A percentile compares a stretch with the other conserved stretches of the same genome.
These are phyloP conservation scores for Picochlorum sp. DNA, from an alignment of 139 green algal genomes.

Conservation along the genomic window DNA sequence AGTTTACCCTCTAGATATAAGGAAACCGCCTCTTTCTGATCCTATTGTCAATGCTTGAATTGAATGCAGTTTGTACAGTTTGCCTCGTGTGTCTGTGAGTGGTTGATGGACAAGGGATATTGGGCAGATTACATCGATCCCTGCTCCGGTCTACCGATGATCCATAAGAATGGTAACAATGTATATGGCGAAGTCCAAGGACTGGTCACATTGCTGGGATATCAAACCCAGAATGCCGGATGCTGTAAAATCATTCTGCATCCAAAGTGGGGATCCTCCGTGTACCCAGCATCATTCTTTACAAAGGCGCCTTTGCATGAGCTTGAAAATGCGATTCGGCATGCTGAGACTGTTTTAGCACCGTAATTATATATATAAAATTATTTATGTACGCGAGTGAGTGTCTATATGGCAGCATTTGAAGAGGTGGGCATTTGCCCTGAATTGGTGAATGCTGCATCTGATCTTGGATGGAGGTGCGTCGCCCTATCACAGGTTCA, in stretches of 20 bases:
- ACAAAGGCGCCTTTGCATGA: conserved; percentile 56
- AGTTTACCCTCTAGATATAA: too few species aligned
- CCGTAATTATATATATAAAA: not conserved
- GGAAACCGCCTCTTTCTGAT: too few species aligned
- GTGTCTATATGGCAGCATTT: conserved; percentile 46
- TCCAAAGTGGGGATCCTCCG: conserved; percentile 74
- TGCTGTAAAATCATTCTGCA: conserved; percentile 87
- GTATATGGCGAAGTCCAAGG: conserved; percentile 87
- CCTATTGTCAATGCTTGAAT: too few species aligned
- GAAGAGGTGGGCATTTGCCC: conserved; percentile 58
- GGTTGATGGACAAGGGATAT: conserved; percentile 51
- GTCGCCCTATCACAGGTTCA: not conserved
- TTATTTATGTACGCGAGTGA: not conserved
- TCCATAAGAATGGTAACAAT: conserved; percentile 48
- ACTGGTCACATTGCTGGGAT: conserved; percentile 51
- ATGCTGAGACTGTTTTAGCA: not conserved
- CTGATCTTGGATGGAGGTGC: conserved; percentile 61
- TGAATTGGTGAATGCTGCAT: conserved; percentile 55
- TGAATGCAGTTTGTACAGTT: conserved; percentile 77
- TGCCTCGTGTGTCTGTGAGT: conserved; percentile 60
- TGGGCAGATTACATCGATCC: conserved; percentile 97
- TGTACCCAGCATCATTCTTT: conserved; percentile 91
- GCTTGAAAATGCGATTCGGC: conserved; percentile 30
- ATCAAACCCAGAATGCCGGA: conserved; percentile 56
- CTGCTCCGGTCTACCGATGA: conserved; percentile 87